Percentiles rank a stretch among this genome's conserved stretches.
phyloP scores from a whole-genome alignment of 257 asterid genomes.

The Rhazya stricta region DNA sequence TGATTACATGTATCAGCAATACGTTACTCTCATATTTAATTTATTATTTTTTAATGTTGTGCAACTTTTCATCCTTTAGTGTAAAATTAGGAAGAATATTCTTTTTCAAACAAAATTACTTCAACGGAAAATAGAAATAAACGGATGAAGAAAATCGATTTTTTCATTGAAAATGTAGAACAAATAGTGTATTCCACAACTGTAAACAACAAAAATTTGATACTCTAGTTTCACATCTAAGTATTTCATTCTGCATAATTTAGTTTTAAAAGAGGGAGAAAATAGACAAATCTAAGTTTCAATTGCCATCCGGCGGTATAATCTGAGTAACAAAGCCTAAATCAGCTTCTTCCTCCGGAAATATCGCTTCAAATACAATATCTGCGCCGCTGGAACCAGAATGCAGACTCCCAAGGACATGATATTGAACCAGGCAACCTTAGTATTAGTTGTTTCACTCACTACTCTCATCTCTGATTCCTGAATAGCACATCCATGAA shows the following conservation, averaged over 20 bases:
- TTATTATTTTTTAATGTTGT: too few species aligned
- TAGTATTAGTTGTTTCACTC: constrained; percentile 59
- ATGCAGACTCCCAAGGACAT: constrained; percentile 70
- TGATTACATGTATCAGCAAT: too few species aligned
- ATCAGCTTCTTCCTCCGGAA: constrained; percentile 88
- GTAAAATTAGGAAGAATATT: too few species aligned
- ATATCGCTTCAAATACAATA: constrained; percentile 55
- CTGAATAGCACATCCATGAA: constrained; percentile 30
- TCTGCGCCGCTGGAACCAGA: constrained; percentile 46
- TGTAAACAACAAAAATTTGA: too few species aligned
- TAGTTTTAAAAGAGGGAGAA: not conserved
- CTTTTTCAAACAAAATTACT: too few species aligned
- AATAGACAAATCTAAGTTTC: constrained; percentile 5
- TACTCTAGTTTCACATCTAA: too few species aligned
- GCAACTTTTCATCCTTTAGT: too few species aligned
- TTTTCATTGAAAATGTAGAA: too few species aligned
- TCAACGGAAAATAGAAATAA: too few species aligned
- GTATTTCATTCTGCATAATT: not conserved
- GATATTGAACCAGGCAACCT: constrained; percentile 79
- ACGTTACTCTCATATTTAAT: too few species aligned
- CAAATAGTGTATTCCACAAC: too few species aligned
- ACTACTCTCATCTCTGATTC: constrained; percentile 71
- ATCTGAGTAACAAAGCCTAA: constrained; percentile 32
- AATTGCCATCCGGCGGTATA: constrained; percentile 19
- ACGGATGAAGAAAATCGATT: too few species aligned